Evolutionary conservation across 2,329 filamentous ascomycete genomes (phyloP).

Genomic region (Alternaria novae-zelandiae): DNA sequence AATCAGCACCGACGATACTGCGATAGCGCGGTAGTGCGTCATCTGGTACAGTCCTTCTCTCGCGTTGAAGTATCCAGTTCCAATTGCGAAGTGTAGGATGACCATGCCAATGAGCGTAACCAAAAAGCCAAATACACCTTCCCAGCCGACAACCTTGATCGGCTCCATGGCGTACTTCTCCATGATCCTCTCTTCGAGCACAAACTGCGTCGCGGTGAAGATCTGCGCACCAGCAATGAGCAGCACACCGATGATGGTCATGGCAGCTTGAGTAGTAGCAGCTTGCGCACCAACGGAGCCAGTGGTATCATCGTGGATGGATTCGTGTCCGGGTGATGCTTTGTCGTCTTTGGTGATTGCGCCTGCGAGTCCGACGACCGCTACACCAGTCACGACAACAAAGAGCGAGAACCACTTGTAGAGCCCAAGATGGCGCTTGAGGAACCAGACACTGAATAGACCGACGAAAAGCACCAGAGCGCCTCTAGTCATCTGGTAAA

Average conservation of each 20-base stretch:
- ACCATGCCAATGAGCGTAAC: constrained; percentile 82
- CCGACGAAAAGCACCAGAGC: constrained; percentile 95
- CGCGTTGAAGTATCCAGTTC: constrained; percentile 88
- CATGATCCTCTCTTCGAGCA: constrained; percentile 92
- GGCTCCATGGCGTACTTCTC: constrained; percentile 81
- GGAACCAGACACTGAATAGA: constrained; percentile 89
- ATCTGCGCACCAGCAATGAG: constrained; percentile 94
- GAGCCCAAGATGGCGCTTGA: constrained; percentile 77
- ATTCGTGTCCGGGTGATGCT: constrained; percentile 45
- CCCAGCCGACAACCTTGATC: constrained; percentile 92
- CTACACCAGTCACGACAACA: constrained; percentile 87
- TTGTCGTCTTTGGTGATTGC: constrained; percentile 76
- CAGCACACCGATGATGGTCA: constrained; percentile 81
- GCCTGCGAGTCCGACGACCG: constrained; percentile 86
- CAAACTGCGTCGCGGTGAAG: constrained; percentile 96
- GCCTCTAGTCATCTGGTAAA: constrained; percentile 98
- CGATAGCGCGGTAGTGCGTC: constrained; percentile 71
- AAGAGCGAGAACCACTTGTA: constrained; percentile 93
- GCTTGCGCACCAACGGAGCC: constrained; percentile 39
- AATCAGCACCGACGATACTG: constrained; percentile 81
- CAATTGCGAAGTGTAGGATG: constrained; percentile 77
- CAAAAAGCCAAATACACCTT: constrained; percentile 87
- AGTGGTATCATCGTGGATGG: constrained; percentile 24
- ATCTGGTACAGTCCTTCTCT: constrained; percentile 85
- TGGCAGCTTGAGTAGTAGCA: constrained; percentile 63